Evolutionary conservation across 768 basidiomycete species (phyloP).

Genomic region (Butyriboletus loyo): DNA sequence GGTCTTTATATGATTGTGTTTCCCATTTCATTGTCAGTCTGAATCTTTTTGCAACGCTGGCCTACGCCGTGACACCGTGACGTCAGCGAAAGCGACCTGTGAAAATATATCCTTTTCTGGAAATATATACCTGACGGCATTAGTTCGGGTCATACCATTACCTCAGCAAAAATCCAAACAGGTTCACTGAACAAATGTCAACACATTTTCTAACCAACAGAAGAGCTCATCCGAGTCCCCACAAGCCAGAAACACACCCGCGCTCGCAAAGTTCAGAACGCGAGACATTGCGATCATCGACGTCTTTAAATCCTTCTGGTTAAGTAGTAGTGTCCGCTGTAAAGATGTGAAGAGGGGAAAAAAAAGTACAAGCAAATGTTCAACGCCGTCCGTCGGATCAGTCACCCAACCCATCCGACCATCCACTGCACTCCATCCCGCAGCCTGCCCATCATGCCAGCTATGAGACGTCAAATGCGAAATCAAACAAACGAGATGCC

Average conservation of each 20-base stretch:
- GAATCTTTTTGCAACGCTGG: neutral
- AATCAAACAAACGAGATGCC: conserved; percentile 3
- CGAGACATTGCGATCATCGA: neutral
- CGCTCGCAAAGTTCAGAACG: neutral
- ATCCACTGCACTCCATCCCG: neutral
- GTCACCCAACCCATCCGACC: neutral
- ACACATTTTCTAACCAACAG: no score
- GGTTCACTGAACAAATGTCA: no score
- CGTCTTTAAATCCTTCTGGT: conserved; percentile 9
- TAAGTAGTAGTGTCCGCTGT: conserved; percentile 18
- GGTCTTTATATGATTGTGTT: conserved; percentile 9
- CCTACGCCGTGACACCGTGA: conserved; percentile 15
- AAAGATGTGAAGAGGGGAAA: neutral
- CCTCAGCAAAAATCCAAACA: no score
- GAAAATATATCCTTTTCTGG: conserved; percentile 1
- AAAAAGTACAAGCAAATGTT: conserved; percentile 20
- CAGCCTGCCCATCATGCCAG: neutral
- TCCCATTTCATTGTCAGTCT: conserved; percentile 13
- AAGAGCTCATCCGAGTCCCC: no score
- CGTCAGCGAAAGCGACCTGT: conserved; percentile 12
- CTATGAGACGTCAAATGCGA: neutral
- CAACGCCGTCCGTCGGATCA: conserved; percentile 14
- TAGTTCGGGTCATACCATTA: no score
- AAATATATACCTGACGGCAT: neutral
- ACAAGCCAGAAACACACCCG: no score